A percentile compares a stretch with the other conserved stretches of the same genome.
Conservation (phyloP, 1,284 basidiomycete species). For the Violaceomyces palustris region DNA sequence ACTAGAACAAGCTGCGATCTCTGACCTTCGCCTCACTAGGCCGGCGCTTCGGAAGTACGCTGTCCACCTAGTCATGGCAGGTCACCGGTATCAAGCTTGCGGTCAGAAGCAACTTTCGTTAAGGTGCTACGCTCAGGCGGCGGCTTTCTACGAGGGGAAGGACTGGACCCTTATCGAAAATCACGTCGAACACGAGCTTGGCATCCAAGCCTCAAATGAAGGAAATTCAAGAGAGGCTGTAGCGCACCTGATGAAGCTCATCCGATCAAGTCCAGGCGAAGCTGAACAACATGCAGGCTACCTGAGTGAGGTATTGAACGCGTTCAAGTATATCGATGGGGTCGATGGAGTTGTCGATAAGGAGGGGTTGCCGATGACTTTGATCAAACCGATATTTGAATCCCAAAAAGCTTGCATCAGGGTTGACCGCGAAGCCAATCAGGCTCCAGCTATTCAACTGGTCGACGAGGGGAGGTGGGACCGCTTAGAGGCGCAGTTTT, state of each 20-base stretch:
- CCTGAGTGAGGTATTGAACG: conserved; percentile 56
- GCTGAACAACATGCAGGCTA: conserved; percentile 52
- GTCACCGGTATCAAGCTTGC: conserved; percentile 57
- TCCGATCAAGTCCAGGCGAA: conserved; percentile 14
- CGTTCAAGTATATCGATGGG: conserved; percentile 54
- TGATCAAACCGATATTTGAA: conserved; percentile 2
- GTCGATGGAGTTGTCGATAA: too few relatives aligned
- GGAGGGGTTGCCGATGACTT: neutral
- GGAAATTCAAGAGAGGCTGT: conserved; percentile 56
- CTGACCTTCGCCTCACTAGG: conserved; percentile 52
- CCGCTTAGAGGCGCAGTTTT: neutral
- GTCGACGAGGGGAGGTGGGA: neutral
- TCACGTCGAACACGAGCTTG: conserved; percentile 57
- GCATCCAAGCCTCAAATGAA: conserved; percentile 57
- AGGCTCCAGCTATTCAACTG: neutral
- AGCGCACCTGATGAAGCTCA: conserved; percentile 53
- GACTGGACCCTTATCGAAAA: conserved; percentile 56
- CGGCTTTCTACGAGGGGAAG: conserved; percentile 21
- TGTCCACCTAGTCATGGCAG: conserved; percentile 57
- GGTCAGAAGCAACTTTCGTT: conserved; percentile 53
- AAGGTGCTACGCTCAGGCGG: conserved; percentile 30
- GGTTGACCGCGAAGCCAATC: neutral
- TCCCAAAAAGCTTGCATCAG: neutral
- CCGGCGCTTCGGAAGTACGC: conserved; percentile 55
- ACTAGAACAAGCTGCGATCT: conserved; percentile 58